phyloP scores from a whole-genome alignment of 257 asterid genomes.

The Handroanthus guayacan region DNA sequence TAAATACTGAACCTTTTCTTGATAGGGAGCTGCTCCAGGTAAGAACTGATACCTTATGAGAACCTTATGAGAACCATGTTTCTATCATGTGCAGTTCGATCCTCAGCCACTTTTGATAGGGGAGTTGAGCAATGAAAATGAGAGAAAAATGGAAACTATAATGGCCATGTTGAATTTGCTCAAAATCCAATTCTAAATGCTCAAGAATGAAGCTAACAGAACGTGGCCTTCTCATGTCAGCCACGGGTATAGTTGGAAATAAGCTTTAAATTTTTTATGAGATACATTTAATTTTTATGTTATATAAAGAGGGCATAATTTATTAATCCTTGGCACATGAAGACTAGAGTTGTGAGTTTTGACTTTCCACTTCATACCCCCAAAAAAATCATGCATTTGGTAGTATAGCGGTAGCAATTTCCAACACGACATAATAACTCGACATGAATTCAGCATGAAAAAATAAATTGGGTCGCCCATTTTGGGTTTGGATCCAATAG shows the following conservation, averaged over 20 bases:
- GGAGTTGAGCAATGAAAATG: slow-evolving; percentile 34
- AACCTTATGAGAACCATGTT: slow-evolving; percentile 16
- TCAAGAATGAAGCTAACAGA: slow-evolving; percentile 47
- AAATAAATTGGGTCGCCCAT: too few relatives aligned
- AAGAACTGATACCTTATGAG: slow-evolving; percentile 30
- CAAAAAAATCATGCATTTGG: too few relatives aligned
- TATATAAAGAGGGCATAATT: too few relatives aligned
- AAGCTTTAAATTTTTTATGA: too few relatives aligned
- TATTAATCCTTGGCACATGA: too few relatives aligned
- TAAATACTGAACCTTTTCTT: slow-evolving; percentile 41
- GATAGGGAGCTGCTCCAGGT: slow-evolving; percentile 55
- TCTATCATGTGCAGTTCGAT: slow-evolving; percentile 46
- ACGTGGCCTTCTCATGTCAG: neutral
- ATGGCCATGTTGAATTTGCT: slow-evolving; percentile 44
- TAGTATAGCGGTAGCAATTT: too few relatives aligned
- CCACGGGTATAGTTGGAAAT: neutral
- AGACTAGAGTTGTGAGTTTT: too few relatives aligned
- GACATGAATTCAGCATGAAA: too few relatives aligned
- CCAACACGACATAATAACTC: too few relatives aligned
- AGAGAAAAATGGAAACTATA: slow-evolving; percentile 40
- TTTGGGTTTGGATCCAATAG: too few relatives aligned
- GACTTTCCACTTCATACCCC: too few relatives aligned
- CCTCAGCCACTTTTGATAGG: slow-evolving; percentile 48
- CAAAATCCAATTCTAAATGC: slow-evolving; percentile 41
- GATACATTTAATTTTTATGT: too few relatives aligned